A percentile compares a stretch with the other conserved stretches of the same genome.
Conservation (phyloP, 192 early-diverging fungal species). For the Chytriomyces sp. region DNA sequence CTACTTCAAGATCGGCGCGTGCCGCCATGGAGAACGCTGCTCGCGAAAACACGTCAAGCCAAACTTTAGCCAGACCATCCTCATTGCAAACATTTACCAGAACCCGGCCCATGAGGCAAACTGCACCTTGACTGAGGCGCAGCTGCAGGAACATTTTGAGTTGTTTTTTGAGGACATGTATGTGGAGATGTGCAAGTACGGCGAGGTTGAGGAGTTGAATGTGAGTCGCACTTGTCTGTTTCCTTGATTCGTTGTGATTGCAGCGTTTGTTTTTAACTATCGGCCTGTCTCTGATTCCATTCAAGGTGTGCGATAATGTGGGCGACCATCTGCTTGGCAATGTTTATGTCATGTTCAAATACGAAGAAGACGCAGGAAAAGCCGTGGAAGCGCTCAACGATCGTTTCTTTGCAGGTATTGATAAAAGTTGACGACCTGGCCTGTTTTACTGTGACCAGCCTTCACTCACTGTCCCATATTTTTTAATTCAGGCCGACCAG, state of each 20-base stretch:
- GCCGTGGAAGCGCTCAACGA: slow-evolving; percentile 92
- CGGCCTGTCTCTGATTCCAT: background rate
- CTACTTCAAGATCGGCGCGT: slow-evolving; percentile 99
- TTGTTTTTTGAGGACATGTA: slow-evolving; percentile 97
- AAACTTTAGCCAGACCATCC: slow-evolving; percentile 91
- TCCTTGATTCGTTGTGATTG: background rate
- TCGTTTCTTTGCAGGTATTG: slow-evolving; percentile 85
- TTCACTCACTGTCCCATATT: background rate
- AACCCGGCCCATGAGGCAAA: slow-evolving; percentile 75
- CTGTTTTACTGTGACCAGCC: background rate
- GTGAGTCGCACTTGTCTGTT: slow-evolving; percentile 32
- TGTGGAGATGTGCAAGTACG: slow-evolving; percentile 93
- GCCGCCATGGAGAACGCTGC: slow-evolving; percentile 95
- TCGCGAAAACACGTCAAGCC: slow-evolving; percentile 97
- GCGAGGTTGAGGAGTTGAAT: slow-evolving; percentile 95
- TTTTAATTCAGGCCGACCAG: slow-evolving; percentile 66
- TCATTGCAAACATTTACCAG: slow-evolving; percentile 93
- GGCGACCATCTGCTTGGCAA: slow-evolving; percentile 97
- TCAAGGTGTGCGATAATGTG: slow-evolving; percentile 88
- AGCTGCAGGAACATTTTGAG: slow-evolving; percentile 91
- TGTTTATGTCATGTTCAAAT: slow-evolving; percentile 90
- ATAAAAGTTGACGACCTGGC: background rate
- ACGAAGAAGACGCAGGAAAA: slow-evolving; percentile 91
- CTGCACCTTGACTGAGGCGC: slow-evolving; percentile 67
- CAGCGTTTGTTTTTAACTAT: background rate